Evolutionary conservation across 1,284 basidiomycete species (phyloP).

Genomic region (Leccinum griseonigrum): DNA sequence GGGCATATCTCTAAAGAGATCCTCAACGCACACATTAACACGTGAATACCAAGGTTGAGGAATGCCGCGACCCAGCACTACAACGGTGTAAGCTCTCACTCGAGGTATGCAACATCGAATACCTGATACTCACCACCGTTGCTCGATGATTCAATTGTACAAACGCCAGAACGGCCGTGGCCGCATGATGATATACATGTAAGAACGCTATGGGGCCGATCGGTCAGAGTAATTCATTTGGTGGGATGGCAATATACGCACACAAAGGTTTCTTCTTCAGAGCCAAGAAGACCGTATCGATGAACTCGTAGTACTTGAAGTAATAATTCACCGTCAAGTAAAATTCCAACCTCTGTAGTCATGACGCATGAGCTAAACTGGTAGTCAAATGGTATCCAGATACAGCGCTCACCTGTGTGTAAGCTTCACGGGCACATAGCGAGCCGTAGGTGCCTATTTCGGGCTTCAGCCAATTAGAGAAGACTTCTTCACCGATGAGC

Average conservation of each 20-base stretch:
- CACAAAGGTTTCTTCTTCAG: conserved; percentile 95
- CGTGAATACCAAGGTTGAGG: conserved; percentile 91
- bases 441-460: conserved; percentile 73
- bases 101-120: background rate
- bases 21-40: conserved; percentile 83
- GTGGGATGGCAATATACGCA: conserved; percentile 36
- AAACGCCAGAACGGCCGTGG: conserved; percentile 90
- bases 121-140: conserved; percentile 59
- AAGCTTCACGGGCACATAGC: conserved; percentile 74
- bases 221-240: conserved; percentile 1
- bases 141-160: conserved; percentile 89
- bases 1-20: background rate
- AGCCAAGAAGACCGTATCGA: conserved; percentile 95
- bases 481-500: conserved; percentile 85
- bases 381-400: conserved; percentile 11
- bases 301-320: conserved; percentile 89
- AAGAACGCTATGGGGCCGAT: conserved; percentile 66
- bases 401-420: conserved; percentile 74
- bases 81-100: conserved; percentile 5
- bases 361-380: conserved; percentile 1
- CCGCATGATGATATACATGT: conserved; percentile 97
- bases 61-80: conserved; percentile 93
- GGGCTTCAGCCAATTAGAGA: conserved; percentile 72
- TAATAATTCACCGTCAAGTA: conserved; percentile 98
- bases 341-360: conserved; percentile 67